These are phyloP conservation scores for Clonostachys chloroleuca DNA, from an alignment of 2,329 filamentous ascomycete species.

Conservation along the genomic window DNA sequence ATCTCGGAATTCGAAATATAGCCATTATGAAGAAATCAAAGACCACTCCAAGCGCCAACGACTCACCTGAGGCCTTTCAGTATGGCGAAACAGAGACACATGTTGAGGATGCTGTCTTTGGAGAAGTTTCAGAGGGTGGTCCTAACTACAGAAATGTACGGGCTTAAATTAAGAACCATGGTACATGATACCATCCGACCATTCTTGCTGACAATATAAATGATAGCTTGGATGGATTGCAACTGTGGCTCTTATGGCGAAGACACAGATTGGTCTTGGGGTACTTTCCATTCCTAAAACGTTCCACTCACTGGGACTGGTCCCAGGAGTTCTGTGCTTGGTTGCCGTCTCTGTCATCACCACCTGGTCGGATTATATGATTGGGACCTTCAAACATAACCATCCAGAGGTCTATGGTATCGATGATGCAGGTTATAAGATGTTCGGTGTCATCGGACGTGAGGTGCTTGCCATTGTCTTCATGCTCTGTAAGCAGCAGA, in stretches of 20 bases:
- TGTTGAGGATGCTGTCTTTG: slow-evolving; percentile 19
- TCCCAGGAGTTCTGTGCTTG: slow-evolving; percentile 41
- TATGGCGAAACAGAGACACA: too few relatives aligned
- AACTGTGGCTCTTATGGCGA: slow-evolving; percentile 36
- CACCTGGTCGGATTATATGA: slow-evolving; percentile 41
- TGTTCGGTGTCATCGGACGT: slow-evolving; percentile 41
- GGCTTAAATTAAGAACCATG: slow-evolving; percentile 1
- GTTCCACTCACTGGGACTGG: slow-evolving; percentile 38
- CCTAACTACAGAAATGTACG: slow-evolving; percentile 22
- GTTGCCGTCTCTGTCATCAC: slow-evolving; percentile 32
- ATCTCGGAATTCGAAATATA: too few relatives aligned
- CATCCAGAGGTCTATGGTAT: slow-evolving; percentile 48
- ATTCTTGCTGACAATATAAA: background rate
- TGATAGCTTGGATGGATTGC: slow-evolving; percentile 32
- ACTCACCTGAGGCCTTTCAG: too few relatives aligned
- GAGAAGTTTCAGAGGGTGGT: slow-evolving; percentile 17
- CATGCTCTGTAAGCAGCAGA: slow-evolving; percentile 18
- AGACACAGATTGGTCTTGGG: slow-evolving; percentile 36
- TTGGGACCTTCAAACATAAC: slow-evolving; percentile 45
- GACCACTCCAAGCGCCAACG: too few relatives aligned
- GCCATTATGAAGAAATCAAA: too few relatives aligned
- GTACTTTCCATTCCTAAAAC: slow-evolving; percentile 42
- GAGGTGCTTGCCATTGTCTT: slow-evolving; percentile 29
- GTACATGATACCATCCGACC: background rate
- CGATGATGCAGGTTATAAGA: slow-evolving; percentile 41